Evolutionary conservation across 2,329 filamentous ascomycete species (phyloP).

Genomic region (Fusarium duplospermum): DNA sequence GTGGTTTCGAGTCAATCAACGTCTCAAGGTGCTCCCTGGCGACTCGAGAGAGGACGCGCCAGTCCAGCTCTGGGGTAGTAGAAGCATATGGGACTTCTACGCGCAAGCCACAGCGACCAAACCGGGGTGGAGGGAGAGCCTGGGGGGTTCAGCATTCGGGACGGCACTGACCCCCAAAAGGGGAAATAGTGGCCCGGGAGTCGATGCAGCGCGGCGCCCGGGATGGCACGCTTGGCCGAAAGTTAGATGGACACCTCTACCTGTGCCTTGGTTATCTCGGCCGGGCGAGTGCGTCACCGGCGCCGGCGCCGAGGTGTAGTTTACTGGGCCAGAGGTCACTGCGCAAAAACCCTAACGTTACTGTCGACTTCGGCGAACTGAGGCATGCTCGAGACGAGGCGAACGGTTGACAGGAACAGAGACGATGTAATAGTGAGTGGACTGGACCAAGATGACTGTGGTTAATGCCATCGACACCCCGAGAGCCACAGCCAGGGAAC

Average conservation of each 20-base stretch:
- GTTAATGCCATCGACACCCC: conserved; percentile 36
- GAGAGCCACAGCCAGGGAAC: conserved; percentile 33
- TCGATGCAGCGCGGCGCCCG: conserved; percentile 38
- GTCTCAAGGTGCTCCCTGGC: conserved; percentile 39
- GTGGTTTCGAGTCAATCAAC: conserved; percentile 42
- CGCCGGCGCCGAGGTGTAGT: conserved; percentile 24
- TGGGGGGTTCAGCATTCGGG: conserved; percentile 29
- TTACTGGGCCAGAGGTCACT: conserved; percentile 13
- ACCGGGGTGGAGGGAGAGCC: conserved; percentile 36
- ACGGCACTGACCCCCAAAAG: conserved; percentile 41
- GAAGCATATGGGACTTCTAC: conserved; percentile 35
- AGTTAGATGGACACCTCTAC: conserved; percentile 28
- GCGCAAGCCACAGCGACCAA: conserved; percentile 33
- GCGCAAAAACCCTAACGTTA: conserved; percentile 22
- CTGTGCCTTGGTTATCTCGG: conserved; percentile 29
- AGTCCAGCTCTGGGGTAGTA: conserved; percentile 32
- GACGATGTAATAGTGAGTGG: conserved; percentile 1
- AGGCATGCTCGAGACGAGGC: conserved; percentile 13
- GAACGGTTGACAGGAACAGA: background rate
- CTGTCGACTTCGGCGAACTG: conserved; percentile 32
- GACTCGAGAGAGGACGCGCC: conserved; percentile 25
- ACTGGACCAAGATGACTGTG: conserved; percentile 17
- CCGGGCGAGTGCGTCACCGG: conserved; percentile 31
- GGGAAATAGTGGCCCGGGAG: conserved; percentile 41
- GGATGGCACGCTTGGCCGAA: conserved; percentile 36